Base-by-base conservation (phyloP, 192 early-diverging fungal genomes). In the Allomyces macrogynus region DNA sequence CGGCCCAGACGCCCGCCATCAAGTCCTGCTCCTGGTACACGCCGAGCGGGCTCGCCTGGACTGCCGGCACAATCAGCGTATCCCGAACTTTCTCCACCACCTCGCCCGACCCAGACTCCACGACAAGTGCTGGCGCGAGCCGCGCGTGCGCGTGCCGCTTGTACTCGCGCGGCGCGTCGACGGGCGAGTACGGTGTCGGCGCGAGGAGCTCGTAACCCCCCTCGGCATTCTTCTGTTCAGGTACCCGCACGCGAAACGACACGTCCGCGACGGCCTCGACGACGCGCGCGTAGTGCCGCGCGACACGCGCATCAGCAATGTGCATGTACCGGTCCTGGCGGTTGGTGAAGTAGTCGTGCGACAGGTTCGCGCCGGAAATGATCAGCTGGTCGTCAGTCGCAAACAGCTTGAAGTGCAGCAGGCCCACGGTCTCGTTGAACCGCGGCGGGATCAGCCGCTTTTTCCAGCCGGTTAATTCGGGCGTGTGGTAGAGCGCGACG, bases 401-500 rank as follows among this genome's bases (percentile, higher is more conserved):
- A 72, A 93, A 97, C 9, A 84, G 77, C 72, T 99, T 99, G 67
- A 95, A 85, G 69, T 99, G 96, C 82, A 91, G 87, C 67, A 99
- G 73, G 0, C 93, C 96, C 74, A 95, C 86, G 8, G 79, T 83
- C 74, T 99, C 96, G 71, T 91, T 97, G 68, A 91, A 93, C 57
- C 96, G 67, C 67, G 80, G 84, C 23, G 92, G 92, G 67, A 91
- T 78, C 26, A 83, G 62, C 49, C 77, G 73, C 68, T 90, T 90
- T 60, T 84, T 71, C 49, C 84, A 4, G 10, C 85, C 84, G 18
- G 69, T 82, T 20, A 89, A 73, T 67, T 83, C 84, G 20, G 92
- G 95, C 10, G 93, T 89, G 62, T 93, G 87, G 74, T 95, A 99
- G 67, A 95, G 76, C 9, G 83, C 80, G 0, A 97, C 75, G 7